These are phyloP conservation scores for Hypoxylon sp. DNA, from an alignment of 2,329 filamentous ascomycete species.

Conservation along the genomic window DNA sequence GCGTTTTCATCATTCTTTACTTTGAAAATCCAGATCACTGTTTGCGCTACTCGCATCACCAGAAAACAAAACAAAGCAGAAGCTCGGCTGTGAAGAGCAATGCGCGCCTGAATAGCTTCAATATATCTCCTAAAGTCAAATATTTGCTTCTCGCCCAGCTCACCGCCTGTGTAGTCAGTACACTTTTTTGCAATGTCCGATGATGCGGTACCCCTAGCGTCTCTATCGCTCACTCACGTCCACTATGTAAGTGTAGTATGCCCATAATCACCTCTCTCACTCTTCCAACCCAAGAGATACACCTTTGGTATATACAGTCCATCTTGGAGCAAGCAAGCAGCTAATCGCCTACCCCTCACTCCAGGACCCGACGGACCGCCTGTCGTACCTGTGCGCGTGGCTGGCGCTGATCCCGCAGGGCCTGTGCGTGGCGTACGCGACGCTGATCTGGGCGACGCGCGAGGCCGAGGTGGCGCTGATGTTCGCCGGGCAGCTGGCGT, in stretches of 20 bases:
- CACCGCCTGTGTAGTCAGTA: no score
- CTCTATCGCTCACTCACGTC: conserved; percentile 92
- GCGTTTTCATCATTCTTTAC: neutral
- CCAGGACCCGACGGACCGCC: conserved; percentile 82
- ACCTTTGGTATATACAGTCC: no score
- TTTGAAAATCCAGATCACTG: neutral
- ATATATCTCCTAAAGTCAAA: neutral
- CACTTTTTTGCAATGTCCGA: conserved; percentile 49
- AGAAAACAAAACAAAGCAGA: neutral
- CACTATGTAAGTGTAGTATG: conserved; percentile 76
- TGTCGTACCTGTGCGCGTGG: conserved; percentile 91
- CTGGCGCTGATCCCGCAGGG: conserved; percentile 93
- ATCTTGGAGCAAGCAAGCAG: no score
- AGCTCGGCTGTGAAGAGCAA: neutral
- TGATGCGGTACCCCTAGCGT: conserved; percentile 72
- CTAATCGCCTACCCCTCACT: neutral
- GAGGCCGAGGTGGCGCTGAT: conserved; percentile 89
- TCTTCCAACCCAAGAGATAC: neutral
- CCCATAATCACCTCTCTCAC: neutral
- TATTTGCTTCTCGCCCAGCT: no score
- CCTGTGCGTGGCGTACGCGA: conserved; percentile 87
- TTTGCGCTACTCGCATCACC: neutral
- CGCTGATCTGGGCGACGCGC: conserved; percentile 88
- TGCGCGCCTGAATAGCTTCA: conserved; percentile 9
- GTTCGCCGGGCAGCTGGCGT: conserved; percentile 89